phyloP scores from a whole-genome alignment of 2,329 filamentous ascomycete genomes.

The Trichoderma brevicompactum region DNA sequence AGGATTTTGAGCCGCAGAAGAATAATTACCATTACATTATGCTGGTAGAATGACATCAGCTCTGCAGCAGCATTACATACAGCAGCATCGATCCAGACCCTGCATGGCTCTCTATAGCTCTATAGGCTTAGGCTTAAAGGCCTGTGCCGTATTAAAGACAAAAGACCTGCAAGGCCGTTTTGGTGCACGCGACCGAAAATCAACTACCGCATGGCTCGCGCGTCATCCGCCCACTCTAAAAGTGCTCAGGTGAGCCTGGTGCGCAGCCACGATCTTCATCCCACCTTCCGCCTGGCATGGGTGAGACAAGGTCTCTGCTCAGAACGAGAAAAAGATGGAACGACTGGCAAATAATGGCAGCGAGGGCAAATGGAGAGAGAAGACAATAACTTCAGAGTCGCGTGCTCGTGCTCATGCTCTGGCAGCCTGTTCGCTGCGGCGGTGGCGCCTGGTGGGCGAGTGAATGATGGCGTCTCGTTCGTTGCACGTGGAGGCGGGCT shows the following conservation, averaged over 20 bases:
- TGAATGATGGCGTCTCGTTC: slow-evolving; percentile 30
- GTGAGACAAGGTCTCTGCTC: background rate
- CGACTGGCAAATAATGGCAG: background rate
- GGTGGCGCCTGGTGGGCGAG: slow-evolving; percentile 11
- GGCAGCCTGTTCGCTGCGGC: slow-evolving; percentile 13
- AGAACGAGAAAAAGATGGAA: slow-evolving; percentile 6
- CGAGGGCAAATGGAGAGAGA: background rate
- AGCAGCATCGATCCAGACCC: background rate
- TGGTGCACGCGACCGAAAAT: slow-evolving; percentile 19
- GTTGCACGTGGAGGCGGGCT: slow-evolving; percentile 32
- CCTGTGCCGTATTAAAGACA: no score
- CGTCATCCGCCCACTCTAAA: slow-evolving; percentile 18
- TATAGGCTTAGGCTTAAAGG: background rate
- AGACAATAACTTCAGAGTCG: slow-evolving; percentile 8
- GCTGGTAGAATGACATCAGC: slow-evolving; percentile 13
- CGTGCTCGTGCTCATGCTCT: slow-evolving; percentile 16
- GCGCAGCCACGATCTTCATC: slow-evolving; percentile 14
- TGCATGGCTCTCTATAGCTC: background rate
- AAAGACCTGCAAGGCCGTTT: background rate
- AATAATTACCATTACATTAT: background rate
- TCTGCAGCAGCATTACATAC: background rate
- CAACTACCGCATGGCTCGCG: slow-evolving; percentile 5
- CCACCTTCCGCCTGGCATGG: background rate
- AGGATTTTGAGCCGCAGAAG: background rate
- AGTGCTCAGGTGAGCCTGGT: slow-evolving; percentile 25